Conservation (phyloP, 257 asterid genomes). For the Petunia axillaris region DNA sequence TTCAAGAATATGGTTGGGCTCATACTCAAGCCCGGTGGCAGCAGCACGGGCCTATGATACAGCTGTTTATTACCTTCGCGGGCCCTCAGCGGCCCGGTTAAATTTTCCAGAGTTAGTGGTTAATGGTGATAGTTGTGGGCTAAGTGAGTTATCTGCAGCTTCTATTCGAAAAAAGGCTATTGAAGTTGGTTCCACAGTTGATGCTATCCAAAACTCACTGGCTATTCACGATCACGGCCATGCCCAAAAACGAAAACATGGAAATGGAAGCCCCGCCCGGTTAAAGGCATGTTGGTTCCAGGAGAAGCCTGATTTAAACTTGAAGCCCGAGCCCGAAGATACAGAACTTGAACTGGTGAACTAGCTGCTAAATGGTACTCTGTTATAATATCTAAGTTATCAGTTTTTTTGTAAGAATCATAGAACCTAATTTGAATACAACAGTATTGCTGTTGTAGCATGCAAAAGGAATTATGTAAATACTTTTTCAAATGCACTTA, state of each 20-base stretch:
- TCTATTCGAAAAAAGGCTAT: constrained; percentile 74
- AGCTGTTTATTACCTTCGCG: constrained; percentile 82
- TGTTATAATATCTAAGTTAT: not conserved
- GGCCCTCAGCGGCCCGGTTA: constrained; percentile 67
- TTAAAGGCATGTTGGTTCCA: constrained; percentile 55
- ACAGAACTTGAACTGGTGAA: constrained; percentile 47
- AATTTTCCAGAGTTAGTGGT: constrained; percentile 67
- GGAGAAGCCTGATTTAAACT: constrained; percentile 51
- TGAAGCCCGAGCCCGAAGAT: constrained; percentile 50
- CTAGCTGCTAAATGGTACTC: constrained; percentile 5
- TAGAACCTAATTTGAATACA: constrained; percentile 27
- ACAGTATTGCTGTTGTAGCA: constrained; percentile 34
- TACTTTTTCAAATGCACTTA: constrained; percentile 20
- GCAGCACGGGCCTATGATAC: constrained; percentile 95
- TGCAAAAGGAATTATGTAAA: constrained; percentile 32
- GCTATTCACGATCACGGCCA: not conserved
- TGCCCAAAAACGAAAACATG: not conserved
- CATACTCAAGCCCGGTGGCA: constrained; percentile 81
- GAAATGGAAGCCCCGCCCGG: constrained; percentile 36
- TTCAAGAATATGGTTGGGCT: constrained; percentile 86
- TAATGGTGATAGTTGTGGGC: constrained; percentile 25
- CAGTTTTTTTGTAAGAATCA: not conserved
- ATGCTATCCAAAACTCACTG: constrained; percentile 53
- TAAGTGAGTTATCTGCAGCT: constrained; percentile 68
- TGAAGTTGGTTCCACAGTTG: constrained; percentile 92